Base-by-base conservation (phyloP, 2,329 filamentous ascomycete genomes). In the Sporothrix humicola region DNA sequence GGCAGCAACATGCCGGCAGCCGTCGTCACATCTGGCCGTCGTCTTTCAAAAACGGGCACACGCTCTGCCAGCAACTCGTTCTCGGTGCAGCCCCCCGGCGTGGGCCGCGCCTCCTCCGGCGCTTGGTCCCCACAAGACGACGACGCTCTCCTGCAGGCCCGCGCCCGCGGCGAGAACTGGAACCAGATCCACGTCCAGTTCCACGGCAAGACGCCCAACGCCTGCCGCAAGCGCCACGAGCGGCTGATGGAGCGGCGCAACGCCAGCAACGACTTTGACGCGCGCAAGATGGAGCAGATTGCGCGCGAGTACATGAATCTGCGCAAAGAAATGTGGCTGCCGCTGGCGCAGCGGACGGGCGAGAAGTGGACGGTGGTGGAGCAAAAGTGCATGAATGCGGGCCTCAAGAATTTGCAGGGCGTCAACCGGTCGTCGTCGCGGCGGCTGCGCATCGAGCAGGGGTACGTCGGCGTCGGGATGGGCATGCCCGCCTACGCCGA, bases 181-280 rank as follows among this genome's bases (percentile, higher is more conserved):
- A 88, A 89, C 72, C 91, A 93, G 78, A 96, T 97, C 79, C 91
- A 94, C 78, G 86, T 86, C 75, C 88, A 87, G 75, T 97, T 97
- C 80, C 92, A 91, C 0, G 86, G 83, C 80, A 97, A 97, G 84
- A 90, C 89, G 9, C 84, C 91, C 74, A 96, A 96, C 80, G 94
- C 94, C 20, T 97, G 94, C 83, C 92, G 94, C 76, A 97, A 97
- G 84, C 89, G 94, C 72, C 93, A 97, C 79, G 94, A 97, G 82
- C 88, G 94, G 56, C 84, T 97, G 77, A 91, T 95, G 86, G 92
- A 95, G 82, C 89, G 91, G 77, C 87, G 87, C 79, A 90, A 90
- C 73, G 88, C 90, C 66, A 91, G 13, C 66, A 69, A 93, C 78
- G 92, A 95, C 78, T 96, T 93, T 91, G 92, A 95, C 78, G 88